Conservation (phyloP, 1,139 yeast genomes). For the Spathaspora sp. region DNA sequence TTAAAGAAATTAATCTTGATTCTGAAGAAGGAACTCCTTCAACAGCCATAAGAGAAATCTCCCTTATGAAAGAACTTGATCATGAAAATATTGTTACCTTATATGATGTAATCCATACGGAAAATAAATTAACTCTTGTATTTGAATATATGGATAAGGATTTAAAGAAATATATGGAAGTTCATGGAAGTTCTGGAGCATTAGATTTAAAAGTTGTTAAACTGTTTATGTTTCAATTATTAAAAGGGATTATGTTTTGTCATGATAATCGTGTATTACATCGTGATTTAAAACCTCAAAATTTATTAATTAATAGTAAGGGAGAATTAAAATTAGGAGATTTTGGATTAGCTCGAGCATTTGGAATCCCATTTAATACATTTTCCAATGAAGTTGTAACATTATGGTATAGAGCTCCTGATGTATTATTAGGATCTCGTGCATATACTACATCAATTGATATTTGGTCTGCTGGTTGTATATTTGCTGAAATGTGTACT, state of each 20-base stretch:
- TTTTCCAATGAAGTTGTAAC: conserved; percentile 98
- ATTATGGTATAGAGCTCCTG: conserved; percentile 98
- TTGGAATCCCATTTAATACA: conserved; percentile 97
- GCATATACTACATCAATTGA: conserved; percentile 95
- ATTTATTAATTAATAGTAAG: conserved; percentile 78
- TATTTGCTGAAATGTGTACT: conserved; percentile 95
- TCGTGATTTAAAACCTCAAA: conserved; percentile 95
- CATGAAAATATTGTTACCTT: conserved; percentile 92
- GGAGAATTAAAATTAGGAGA: conserved; percentile 96
- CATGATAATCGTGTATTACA: conserved; percentile 94
- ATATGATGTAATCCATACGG: conserved; percentile 95
- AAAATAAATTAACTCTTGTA: conserved; percentile 88
- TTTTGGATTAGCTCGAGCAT: conserved; percentile 95
- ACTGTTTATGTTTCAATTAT: conserved; percentile 88
- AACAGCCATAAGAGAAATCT: conserved; percentile 94
- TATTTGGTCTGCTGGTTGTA: conserved; percentile 99
- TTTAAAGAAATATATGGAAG: conserved; percentile 91
- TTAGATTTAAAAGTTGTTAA: conserved; percentile 77
- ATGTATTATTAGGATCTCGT: conserved; percentile 90
- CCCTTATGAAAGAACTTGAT: conserved; percentile 92
- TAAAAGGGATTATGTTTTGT: conserved; percentile 90
- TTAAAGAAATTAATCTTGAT: conserved; percentile 91
- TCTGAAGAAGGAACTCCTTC: conserved; percentile 98
- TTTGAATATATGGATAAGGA: conserved; percentile 95
- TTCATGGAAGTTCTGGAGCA: conserved; percentile 80